Conservation (phyloP, 2,329 filamentous ascomycete species). For the Cercospora canescens region DNA sequence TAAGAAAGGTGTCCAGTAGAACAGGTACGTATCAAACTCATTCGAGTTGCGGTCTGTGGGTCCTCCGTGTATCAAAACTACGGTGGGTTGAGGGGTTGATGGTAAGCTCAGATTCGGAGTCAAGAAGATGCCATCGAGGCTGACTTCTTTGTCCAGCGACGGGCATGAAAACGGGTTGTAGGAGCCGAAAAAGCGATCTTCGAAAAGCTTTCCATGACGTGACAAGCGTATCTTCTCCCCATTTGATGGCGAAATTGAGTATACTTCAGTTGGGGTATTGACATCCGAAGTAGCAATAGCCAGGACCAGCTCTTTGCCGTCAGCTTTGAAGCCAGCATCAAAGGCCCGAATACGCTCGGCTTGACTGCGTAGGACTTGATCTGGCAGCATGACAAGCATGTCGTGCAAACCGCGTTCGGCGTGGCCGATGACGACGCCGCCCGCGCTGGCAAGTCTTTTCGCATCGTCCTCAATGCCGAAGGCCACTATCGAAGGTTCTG, state of each 20-base stretch:
- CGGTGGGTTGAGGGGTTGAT: constrained; percentile 32
- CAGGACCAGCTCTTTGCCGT: constrained; percentile 28
- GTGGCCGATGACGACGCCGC: constrained; percentile 20
- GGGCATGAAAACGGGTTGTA: constrained; percentile 28
- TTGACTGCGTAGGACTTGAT: constrained; percentile 8
- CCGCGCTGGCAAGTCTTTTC: constrained; percentile 11
- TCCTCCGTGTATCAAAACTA: constrained; percentile 41
- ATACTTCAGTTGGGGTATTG: constrained; percentile 36
- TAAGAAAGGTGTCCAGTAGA: constrained; percentile 36
- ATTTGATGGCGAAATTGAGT: constrained; percentile 27
- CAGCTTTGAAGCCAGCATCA: constrained; percentile 19
- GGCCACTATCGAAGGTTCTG: constrained; percentile 14
- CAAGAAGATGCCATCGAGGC: constrained; percentile 34
- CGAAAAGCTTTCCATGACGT: constrained; percentile 27
- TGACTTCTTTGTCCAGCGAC: constrained; percentile 32
- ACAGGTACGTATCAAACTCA: constrained; percentile 33
- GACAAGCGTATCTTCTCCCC: constrained; percentile 21
- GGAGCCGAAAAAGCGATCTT: constrained; percentile 24
- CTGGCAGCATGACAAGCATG: constrained; percentile 22
- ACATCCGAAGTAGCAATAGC: constrained; percentile 32
- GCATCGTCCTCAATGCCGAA: constrained; percentile 24
- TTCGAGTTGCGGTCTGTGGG: constrained; percentile 35
- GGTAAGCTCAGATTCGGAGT: constrained; percentile 22
- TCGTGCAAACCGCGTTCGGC: constrained; percentile 28
- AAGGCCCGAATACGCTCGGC: constrained; percentile 19